Evolutionary conservation across 148 eudicot genomes (phyloP).

Genomic region (Euryodendron excelsum): DNA sequence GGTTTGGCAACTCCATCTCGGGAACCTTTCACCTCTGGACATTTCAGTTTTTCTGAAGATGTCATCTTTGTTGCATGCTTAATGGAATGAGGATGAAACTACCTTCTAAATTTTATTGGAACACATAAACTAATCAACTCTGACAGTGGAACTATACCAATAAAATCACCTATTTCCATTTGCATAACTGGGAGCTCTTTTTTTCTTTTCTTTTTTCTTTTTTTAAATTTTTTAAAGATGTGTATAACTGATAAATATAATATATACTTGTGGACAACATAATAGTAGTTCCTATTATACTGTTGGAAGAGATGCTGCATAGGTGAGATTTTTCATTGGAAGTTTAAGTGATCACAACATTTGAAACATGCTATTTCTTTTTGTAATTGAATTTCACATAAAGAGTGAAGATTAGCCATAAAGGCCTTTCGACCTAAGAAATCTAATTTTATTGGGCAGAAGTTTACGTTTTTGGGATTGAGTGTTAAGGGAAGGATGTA

Average conservation of each 20-base stretch:
- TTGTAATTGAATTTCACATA: background rate
- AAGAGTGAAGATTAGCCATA: background rate
- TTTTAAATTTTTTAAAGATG: no score
- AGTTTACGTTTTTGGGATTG: background rate
- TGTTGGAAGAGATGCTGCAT: background rate
- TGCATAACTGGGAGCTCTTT: background rate
- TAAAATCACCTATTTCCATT: background rate
- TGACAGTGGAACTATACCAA: background rate
- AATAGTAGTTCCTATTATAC: background rate
- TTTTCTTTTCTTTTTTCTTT: background rate
- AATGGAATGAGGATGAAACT: background rate
- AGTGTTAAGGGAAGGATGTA: slow-evolving; percentile 1
- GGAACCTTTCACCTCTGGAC: background rate
- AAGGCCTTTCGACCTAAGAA: background rate
- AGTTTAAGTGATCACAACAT: background rate
- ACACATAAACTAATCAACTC: background rate
- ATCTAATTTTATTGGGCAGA: background rate
- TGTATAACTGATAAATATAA: background rate
- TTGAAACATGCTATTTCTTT: background rate
- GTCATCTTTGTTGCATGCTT: background rate
- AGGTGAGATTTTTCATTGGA: background rate
- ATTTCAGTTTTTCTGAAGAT: background rate
- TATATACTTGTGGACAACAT: background rate
- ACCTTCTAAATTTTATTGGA: background rate
- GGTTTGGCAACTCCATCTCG: background rate